A percentile compares a stretch with the other conserved stretches of the same genome.
These are phyloP conservation scores for Monilinia polystroma DNA, from an alignment of 2,329 filamentous ascomycete genomes.

Conservation along the genomic window DNA sequence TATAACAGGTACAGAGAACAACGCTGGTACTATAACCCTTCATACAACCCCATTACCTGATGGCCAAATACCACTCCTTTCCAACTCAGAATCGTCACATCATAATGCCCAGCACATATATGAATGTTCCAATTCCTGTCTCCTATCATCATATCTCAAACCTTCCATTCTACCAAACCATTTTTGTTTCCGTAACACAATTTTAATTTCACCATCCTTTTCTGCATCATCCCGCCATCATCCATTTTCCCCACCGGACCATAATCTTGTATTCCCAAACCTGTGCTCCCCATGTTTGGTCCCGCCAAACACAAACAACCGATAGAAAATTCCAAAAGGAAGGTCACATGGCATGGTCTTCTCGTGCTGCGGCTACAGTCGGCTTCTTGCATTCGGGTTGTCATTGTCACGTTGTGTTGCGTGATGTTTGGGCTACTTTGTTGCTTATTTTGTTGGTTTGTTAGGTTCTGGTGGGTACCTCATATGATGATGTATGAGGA, in stretches of 20 bases:
- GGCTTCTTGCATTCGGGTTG: not conserved
- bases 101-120: not conserved
- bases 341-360: slow-evolving; percentile 16
- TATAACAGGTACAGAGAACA: not conserved
- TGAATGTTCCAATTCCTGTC: not conserved
- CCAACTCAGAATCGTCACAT: slow-evolving; percentile 1
- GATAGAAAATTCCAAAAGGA: not conserved
- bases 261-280: not conserved
- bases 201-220: not conserved
- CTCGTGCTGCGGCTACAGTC: slow-evolving; percentile 14
- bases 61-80: not conserved
- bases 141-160: not conserved
- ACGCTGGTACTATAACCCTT: not conserved
- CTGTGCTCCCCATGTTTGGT: not conserved
- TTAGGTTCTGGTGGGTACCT: not conserved
- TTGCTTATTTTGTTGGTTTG: not conserved
- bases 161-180: slow-evolving; percentile 1
- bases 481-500: no score
- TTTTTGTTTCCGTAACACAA: not conserved
- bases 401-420: slow-evolving; percentile 2
- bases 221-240: slow-evolving; percentile 17
- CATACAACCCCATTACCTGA: slow-evolving; percentile 3
- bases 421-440: not conserved
- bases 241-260: slow-evolving; percentile 7
- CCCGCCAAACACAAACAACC: not conserved